Percentiles rank a stretch among this genome's conserved stretches.
Evolutionary conservation across 306 rosid species (phyloP).

Genomic region (Pachyrhizus erosus): DNA sequence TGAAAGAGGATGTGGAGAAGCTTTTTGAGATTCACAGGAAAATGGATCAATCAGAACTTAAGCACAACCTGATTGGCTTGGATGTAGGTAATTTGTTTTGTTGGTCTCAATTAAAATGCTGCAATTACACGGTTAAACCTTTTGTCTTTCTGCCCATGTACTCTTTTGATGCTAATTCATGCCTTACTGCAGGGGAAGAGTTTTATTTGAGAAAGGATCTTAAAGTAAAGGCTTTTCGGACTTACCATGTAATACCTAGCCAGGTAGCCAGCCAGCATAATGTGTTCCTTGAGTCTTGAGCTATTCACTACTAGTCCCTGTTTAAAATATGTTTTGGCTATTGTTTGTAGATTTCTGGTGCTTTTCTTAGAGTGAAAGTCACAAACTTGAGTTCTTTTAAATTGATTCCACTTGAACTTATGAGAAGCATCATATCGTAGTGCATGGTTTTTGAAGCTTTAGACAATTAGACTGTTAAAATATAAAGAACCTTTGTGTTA

Average conservation of each 20-base stretch:
- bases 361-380: neutral
- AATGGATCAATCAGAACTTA: conserved; percentile 89
- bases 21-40: conserved; percentile 86
- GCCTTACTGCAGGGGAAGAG: conserved; percentile 76
- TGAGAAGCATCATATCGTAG: neutral
- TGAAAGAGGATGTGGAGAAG: conserved; percentile 77
- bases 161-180: conserved; percentile 15
- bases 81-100: conserved; percentile 86
- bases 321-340: conserved; percentile 25
- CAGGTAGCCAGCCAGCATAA: conserved; percentile 60
- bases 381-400: conserved; percentile 27
- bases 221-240: conserved; percentile 84
- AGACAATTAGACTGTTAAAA: neutral
- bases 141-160: neutral
- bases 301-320: neutral
- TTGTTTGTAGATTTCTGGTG: conserved; percentile 10
- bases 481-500: conserved; percentile 4
- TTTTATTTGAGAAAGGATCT: conserved; percentile 71
- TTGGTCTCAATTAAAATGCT: conserved; percentile 37
- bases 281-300: conserved; percentile 7
- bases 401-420: conserved; percentile 2
- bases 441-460: conserved; percentile 17
- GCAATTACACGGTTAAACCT: conserved; percentile 24
- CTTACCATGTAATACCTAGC: conserved; percentile 87
- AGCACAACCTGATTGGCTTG: conserved; percentile 78